These are phyloP conservation scores for Adansonia madagascariensis DNA, from an alignment of 441 rosid genomes.

Conservation along the genomic window DNA sequence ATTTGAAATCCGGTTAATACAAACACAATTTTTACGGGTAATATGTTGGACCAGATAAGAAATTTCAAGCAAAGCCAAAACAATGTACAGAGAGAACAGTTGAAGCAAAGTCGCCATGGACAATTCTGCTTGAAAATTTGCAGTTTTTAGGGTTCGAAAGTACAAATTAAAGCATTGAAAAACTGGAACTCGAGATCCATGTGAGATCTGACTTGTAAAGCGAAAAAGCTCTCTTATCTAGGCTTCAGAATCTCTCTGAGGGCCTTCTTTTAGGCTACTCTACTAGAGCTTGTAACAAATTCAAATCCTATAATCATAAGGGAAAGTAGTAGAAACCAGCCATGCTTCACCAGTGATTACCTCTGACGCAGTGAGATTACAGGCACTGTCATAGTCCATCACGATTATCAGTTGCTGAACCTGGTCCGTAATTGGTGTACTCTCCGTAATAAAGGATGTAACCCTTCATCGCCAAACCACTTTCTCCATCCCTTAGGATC, in stretches of 20 bases:
- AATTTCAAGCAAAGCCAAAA: neutral
- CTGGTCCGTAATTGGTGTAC: conserved; percentile 67
- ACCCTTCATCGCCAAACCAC: conserved; percentile 53
- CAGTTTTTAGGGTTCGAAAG: neutral
- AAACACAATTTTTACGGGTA: neutral
- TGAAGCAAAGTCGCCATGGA: neutral
- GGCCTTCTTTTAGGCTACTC: neutral
- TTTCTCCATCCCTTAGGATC: conserved; percentile 63
- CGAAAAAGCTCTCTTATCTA: neutral
- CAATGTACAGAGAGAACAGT: neutral
- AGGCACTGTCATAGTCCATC: conserved; percentile 68
- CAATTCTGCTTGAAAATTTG: neutral
- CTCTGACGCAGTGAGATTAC: conserved; percentile 60
- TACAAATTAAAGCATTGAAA: neutral
- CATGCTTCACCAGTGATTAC: conserved; percentile 69
- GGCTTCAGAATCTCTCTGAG: too few species aligned
- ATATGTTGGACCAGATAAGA: neutral
- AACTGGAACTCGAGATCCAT: neutral
- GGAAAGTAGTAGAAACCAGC: conserved; percentile 69
- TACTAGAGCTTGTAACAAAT: neutral
- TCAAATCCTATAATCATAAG: conserved; percentile 53
- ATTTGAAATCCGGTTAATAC: too few species aligned
- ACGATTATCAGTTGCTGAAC: conserved; percentile 59
- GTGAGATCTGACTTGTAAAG: conserved; percentile 15
- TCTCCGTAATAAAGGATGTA: conserved; percentile 75